Conservation (phyloP, 306 rosid species). For the Dicorynia guianensis region DNA sequence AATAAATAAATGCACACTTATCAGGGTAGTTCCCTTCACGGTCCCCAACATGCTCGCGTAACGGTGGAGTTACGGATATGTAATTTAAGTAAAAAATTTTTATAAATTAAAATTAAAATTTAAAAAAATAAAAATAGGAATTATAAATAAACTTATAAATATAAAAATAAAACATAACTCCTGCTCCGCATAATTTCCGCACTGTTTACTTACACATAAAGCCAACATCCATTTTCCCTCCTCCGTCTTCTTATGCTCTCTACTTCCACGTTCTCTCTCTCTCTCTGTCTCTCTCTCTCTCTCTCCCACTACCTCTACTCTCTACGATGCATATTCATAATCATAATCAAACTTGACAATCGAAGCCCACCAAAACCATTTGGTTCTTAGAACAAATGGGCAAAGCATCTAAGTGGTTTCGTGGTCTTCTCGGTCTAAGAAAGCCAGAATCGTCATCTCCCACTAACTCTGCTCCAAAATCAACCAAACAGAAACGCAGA, state of each 20-base stretch:
- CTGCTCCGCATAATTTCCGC: background rate
- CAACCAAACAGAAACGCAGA: constrained; percentile 62
- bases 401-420: constrained; percentile 81
- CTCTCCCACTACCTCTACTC: background rate
- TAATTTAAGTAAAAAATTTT: too few species aligned
- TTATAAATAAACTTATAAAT: too few species aligned
- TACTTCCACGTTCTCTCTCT: background rate
- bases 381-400: constrained; percentile 57
- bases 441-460: constrained; percentile 40
- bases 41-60: too few species aligned
- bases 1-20: too few species aligned
- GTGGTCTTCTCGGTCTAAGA: constrained; percentile 66
- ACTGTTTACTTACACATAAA: background rate
- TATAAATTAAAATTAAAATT: too few species aligned
- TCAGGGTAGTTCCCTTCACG: too few species aligned
- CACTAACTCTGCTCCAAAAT: constrained; percentile 32
- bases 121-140: too few species aligned
- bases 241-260: background rate
- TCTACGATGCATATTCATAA: constrained; percentile 28
- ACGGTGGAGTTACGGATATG: too few species aligned
- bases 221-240: background rate
- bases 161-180: too few species aligned
- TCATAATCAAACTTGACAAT: too few species aligned
- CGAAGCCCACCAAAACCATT: background rate
- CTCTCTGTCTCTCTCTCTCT: background rate